phyloP scores from a whole-genome alignment of 148 eudicot species.

The Pouteria glomerata region DNA sequence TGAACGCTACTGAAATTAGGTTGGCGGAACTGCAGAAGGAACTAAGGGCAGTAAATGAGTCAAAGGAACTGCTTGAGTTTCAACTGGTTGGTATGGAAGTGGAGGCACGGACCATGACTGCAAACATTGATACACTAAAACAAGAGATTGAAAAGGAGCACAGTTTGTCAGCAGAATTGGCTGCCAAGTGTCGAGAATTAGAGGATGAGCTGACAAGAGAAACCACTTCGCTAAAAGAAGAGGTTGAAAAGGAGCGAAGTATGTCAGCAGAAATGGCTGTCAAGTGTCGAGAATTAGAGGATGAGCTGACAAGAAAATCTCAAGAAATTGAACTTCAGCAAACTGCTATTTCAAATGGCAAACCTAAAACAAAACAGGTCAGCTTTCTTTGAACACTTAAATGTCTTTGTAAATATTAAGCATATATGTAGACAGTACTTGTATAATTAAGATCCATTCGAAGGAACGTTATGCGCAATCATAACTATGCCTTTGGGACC shows the following conservation, averaged over 20 bases:
- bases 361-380: slow-evolving; percentile 50
- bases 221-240: slow-evolving; percentile 35
- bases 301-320: slow-evolving; percentile 36
- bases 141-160: slow-evolving; percentile 48
- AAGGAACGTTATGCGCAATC: too few species aligned
- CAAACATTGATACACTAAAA: slow-evolving; percentile 37
- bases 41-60: slow-evolving; percentile 36
- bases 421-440: too few species aligned
- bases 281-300: slow-evolving; percentile 49
- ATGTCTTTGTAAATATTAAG: too few species aligned
- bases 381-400: too few species aligned
- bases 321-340: slow-evolving; percentile 41
- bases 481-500: too few species aligned
- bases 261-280: slow-evolving; percentile 34
- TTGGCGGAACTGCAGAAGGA: slow-evolving; percentile 54
- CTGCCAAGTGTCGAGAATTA: slow-evolving; percentile 39
- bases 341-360: slow-evolving; percentile 22
- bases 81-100: slow-evolving; percentile 34
- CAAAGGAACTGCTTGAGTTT: slow-evolving; percentile 39
- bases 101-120: slow-evolving; percentile 45
- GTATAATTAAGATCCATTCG: too few species aligned
- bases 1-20: slow-evolving; percentile 29
- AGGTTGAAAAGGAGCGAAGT: slow-evolving; percentile 44
- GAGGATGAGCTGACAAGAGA: slow-evolving; percentile 59
- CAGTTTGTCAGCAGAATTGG: slow-evolving; percentile 35